Base-by-base conservation (phyloP, 2,329 filamentous ascomycete genomes). In the Penicillium fuscoglaucum region DNA sequence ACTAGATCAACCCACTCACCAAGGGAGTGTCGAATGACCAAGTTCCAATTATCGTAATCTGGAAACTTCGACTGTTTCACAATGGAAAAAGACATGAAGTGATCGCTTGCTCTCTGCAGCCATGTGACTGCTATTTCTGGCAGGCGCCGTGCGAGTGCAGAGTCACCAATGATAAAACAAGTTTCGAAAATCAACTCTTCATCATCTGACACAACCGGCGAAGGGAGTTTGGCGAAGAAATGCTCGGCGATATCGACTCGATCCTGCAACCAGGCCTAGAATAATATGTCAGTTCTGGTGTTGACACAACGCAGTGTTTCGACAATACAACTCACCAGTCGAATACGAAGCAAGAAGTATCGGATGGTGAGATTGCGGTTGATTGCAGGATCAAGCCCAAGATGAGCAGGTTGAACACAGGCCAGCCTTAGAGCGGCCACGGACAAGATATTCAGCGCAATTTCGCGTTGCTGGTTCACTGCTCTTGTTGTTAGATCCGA, bases 171-270 rank as follows among this genome's bases (percentile, higher is more conserved):
- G 59, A 89, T 86, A 62, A 87, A 90, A 8, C 92, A 79, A 2
- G 88, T 77, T 65, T 91, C 87, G 4, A 87, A 83, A 44, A 93
- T 79, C 1, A 80, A 80, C 2, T 73, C 61, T 0, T 81, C 72
- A 44, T 87, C 81, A 2, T 84, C 70, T 0, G 70, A 54, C 52
- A 67, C 24, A 67, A 68, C 39, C 66, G 72, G 10, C 75, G 72
- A n/a, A 60, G 76, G 66, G 47, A 85, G 74, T 66, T 90, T 90
- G 37, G 74, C 74, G 72, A 88, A 93, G 80, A 95, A 86, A 72
- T 91, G 86, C 55, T 96, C 90, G 29, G 90, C 90, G 48, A 92
- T 83, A 57, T 93, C 89, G 15, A 89, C 79, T 41, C 88, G 84
- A 41, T 84, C 81, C 68, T 92, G 87, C 66, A 87, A 86, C 87